Evolutionary conservation across 352 stramenopile species (phyloP).

Genomic region (Plasmopara muralis): DNA sequence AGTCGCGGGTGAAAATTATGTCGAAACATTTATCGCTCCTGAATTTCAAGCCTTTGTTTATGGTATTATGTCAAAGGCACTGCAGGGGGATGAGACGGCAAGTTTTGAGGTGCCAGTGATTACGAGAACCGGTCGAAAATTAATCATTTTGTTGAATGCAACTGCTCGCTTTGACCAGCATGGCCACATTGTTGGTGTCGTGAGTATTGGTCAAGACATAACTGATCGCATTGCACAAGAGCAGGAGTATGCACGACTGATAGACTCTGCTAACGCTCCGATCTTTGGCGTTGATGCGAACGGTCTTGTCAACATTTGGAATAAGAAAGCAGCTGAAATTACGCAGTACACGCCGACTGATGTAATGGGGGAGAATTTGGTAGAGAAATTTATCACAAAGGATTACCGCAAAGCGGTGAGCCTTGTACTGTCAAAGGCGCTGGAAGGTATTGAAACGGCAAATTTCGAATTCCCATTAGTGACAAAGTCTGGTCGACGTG

Average conservation of each 20-base stretch:
- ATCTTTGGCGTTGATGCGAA: conserved; percentile 60
- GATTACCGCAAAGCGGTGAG: conserved; percentile 57
- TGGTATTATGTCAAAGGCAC: conserved; percentile 44
- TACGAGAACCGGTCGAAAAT: conserved; percentile 31
- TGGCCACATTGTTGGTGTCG: conserved; percentile 41
- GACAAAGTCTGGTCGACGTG: conserved; percentile 61
- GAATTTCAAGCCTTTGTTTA: conserved; percentile 45
- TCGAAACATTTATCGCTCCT: conserved; percentile 49
- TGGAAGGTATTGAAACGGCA: conserved; percentile 56
- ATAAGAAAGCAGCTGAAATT: no score
- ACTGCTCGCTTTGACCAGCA: conserved; percentile 44
- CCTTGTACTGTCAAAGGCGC: conserved; percentile 55
- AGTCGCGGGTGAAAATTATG: conserved; percentile 48
- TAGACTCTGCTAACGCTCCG: conserved; percentile 65
- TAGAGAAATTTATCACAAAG: conserved; percentile 84
- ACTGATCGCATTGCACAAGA: conserved; percentile 37
- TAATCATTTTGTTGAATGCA: conserved; percentile 48
- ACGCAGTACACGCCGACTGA: conserved; percentile 85
- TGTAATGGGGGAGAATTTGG: conserved; percentile 77
- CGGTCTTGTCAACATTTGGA: no score
- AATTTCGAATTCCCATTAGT: conserved; percentile 87
- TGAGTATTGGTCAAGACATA: conserved; percentile 48
- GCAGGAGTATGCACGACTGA: conserved; percentile 27
- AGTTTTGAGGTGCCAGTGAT: conserved; percentile 69
- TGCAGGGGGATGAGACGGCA: conserved; percentile 44